Conservation (phyloP, 352 stramenopile species). For the Aphanomyces euteiches region DNA sequence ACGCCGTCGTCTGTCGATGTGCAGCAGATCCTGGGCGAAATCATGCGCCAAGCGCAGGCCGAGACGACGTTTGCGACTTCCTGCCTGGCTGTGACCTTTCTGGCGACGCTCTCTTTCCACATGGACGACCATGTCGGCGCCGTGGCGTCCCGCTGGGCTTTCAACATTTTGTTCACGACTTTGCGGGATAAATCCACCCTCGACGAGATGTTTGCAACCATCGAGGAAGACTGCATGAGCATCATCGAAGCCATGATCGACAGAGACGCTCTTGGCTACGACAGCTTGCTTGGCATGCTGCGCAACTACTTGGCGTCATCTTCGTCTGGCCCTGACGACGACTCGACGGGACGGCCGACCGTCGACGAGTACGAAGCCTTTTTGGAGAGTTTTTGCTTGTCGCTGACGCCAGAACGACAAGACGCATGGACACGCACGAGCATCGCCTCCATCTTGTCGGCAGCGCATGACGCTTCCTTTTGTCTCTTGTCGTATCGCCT, state of each 20-base stretch:
- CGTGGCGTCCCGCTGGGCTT: not conserved
- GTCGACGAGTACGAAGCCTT: not conserved
- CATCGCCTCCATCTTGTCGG: not conserved
- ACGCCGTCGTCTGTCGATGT: not conserved
- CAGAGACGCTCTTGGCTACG: not conserved
- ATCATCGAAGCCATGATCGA: constrained; percentile 1
- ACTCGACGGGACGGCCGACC: not conserved
- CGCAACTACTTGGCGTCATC: not conserved
- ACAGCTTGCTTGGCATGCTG: not conserved
- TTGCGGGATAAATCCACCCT: not conserved
- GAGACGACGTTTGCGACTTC: not conserved
- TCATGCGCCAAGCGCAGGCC: constrained; percentile 5
- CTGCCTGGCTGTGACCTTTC: not conserved
- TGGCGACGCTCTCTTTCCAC: not conserved
- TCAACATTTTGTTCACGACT: not conserved
- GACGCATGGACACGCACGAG: not conserved
- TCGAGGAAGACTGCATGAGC: not conserved
- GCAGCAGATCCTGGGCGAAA: not conserved
- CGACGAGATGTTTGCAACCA: not conserved
- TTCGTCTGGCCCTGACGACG: not conserved
- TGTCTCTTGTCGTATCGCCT: constrained; percentile 49
- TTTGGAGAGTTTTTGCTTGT: not conserved
- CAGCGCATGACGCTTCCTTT: constrained; percentile 38
- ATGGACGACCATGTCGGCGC: not conserved
- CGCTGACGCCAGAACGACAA: not conserved